Conservation (phyloP, 257 asterid species). For the Capsicum chinense region DNA sequence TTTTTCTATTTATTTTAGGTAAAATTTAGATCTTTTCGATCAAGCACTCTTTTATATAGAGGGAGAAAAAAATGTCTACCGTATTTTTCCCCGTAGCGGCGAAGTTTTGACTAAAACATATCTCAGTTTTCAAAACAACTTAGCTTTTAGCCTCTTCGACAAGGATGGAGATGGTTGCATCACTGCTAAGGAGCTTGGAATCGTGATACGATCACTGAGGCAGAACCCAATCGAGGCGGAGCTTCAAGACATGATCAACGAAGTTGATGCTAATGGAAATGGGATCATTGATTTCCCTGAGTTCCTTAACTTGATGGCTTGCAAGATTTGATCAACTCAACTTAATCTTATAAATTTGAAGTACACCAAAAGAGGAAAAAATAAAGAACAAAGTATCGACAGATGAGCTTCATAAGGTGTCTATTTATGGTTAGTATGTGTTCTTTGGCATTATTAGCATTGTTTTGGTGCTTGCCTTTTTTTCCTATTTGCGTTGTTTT, state of each 20-base stretch:
- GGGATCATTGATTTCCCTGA: conserved; percentile 27
- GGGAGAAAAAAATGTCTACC: too few relatives aligned
- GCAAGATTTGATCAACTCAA: conserved; percentile 25
- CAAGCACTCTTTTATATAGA: too few relatives aligned
- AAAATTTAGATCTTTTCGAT: too few relatives aligned
- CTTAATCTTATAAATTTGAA: conserved; percentile 22
- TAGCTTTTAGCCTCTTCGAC: too few relatives aligned
- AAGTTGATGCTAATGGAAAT: conserved; percentile 28
- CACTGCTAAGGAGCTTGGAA: conserved; percentile 27
- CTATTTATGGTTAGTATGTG: conserved; percentile 18
- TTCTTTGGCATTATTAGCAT: conserved; percentile 18
- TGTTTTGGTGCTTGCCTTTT: conserved; percentile 21
- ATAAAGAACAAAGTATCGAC: not conserved
- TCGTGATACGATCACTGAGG: conserved; percentile 24
- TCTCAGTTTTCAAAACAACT: too few relatives aligned
- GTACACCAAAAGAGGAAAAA: not conserved
- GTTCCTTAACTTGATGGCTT: conserved; percentile 30
- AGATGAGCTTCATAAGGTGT: conserved; percentile 22
- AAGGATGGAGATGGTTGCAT: conserved; percentile 1
- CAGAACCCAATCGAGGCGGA: conserved; percentile 30
- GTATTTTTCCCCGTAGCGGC: too few relatives aligned
- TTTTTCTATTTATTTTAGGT: too few relatives aligned
- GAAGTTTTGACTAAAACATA: too few relatives aligned
- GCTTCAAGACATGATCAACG: conserved; percentile 28
- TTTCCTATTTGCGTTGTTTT: conserved; percentile 20